A percentile compares a stretch with the other conserved stretches of the same genome.
These are phyloP conservation scores for Alternaria arbusti DNA, from an alignment of 2,329 filamentous ascomycete genomes.

Conservation along the genomic window DNA sequence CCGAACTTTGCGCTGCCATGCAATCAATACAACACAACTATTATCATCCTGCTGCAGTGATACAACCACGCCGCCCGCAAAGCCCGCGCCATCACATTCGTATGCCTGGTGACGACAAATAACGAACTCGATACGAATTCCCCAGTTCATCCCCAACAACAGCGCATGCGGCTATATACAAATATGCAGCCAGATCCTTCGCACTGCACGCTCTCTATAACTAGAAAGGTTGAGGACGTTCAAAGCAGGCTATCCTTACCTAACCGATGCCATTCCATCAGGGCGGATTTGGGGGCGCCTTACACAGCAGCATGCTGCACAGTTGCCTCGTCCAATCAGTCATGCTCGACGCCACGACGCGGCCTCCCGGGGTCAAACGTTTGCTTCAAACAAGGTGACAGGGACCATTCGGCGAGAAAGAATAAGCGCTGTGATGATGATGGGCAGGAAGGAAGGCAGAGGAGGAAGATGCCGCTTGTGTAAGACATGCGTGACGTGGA, in stretches of 20 bases:
- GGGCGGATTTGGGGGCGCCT: neutral
- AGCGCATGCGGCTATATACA: neutral
- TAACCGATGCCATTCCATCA: neutral
- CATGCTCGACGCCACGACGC: neutral
- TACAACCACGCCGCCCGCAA: neutral
- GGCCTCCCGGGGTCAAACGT: neutral
- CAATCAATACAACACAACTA: neutral
- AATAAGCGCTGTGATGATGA: neutral
- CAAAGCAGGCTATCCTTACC: neutral
- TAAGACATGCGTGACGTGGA: neutral
- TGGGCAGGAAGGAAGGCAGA: neutral
- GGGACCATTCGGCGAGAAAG: neutral
- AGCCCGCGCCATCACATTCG: neutral
- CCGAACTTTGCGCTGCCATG: neutral
- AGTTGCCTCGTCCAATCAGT: neutral
- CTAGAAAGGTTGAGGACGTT: neutral
- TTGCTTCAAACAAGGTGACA: neutral
- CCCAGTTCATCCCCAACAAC: neutral
- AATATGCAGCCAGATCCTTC: neutral
- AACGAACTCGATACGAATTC: neutral
- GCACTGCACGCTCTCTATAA: neutral
- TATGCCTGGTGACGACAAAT: neutral
- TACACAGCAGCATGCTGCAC: neutral
- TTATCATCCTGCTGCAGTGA: neutral
- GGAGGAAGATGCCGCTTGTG: neutral